These are phyloP conservation scores for Aspergillus conjunctus DNA, from an alignment of 495 filamentous ascomycete species.

Conservation along the genomic window DNA sequence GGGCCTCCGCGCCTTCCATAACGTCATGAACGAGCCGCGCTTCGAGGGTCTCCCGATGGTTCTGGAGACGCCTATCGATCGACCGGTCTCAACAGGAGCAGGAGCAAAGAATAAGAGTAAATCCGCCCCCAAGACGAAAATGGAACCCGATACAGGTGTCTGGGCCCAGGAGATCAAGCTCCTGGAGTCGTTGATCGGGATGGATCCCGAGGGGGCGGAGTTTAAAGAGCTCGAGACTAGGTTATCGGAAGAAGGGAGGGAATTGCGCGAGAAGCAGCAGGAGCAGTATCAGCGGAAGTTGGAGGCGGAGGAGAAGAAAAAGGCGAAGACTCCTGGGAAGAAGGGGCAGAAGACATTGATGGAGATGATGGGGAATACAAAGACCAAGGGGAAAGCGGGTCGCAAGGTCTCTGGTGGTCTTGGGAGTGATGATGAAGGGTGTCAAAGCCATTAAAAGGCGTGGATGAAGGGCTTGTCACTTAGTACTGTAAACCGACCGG, in stretches of 20 bases:
- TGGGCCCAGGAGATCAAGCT: constrained; percentile 90
- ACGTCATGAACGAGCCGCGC: constrained; percentile 78
- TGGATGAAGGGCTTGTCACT: not conserved
- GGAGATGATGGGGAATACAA: constrained; percentile 40
- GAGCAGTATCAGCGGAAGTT: constrained; percentile 74
- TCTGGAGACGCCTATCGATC: constrained; percentile 89
- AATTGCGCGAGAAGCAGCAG: constrained; percentile 72
- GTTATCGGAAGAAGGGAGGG: constrained; percentile 66
- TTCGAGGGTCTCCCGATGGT: constrained; percentile 87
- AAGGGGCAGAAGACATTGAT: constrained; percentile 48
- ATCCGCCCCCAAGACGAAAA: constrained; percentile 27
- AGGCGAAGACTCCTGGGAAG: constrained; percentile 24
- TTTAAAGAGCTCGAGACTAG: constrained; percentile 65
- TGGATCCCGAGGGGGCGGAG: constrained; percentile 68
- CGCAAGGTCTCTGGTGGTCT: constrained; percentile 12
- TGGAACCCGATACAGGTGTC: constrained; percentile 68
- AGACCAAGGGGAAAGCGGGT: constrained; percentile 16
- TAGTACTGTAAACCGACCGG: too few species aligned
- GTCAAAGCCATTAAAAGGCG: constrained; percentile 21
- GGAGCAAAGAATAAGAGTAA: constrained; percentile 27
- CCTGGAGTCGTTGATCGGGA: constrained; percentile 83
- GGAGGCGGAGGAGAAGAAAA: constrained; percentile 60
- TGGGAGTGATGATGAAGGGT: constrained; percentile 27
- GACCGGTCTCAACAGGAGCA: constrained; percentile 25
- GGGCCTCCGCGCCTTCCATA: constrained; percentile 85